Conservation (phyloP, 2,329 filamentous ascomycete species). For the Curvularia sp. region DNA sequence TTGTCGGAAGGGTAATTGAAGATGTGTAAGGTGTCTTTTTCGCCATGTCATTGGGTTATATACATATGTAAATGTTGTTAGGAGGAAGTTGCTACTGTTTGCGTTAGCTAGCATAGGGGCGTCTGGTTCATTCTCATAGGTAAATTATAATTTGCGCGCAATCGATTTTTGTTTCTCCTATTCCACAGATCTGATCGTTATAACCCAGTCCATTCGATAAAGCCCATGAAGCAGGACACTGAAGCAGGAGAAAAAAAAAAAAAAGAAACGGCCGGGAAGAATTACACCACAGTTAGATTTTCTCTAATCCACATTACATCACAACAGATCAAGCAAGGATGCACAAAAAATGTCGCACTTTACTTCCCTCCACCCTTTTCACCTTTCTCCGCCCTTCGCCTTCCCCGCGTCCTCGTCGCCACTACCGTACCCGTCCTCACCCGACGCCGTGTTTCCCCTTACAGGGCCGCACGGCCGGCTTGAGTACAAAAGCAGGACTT, state of each 20-base stretch:
- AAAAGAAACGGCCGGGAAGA: not conserved
- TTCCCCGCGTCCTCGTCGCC: not conserved
- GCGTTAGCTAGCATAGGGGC: not conserved
- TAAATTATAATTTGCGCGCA: not conserved
- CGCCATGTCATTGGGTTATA: not conserved
- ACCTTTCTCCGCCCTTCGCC: not conserved
- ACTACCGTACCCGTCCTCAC: constrained; percentile 21
- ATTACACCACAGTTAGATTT: not conserved
- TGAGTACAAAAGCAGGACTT: constrained; percentile 7
- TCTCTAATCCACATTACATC: not conserved
- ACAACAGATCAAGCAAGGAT: not conserved
- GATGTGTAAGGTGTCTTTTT: not conserved
- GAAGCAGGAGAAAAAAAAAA: too few species aligned
- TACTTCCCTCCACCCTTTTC: not conserved
- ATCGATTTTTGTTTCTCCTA: not conserved
- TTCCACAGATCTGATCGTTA: not conserved
- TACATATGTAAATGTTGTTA: not conserved
- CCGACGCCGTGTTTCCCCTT: constrained; percentile 5
- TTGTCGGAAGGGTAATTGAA: constrained; percentile 68
- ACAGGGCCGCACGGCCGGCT: constrained; percentile 8
- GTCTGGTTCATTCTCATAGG: not conserved
- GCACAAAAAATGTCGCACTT: constrained; percentile 10
- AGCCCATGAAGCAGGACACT: not conserved
- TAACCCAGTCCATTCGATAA: not conserved
- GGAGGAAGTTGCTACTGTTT: not conserved